These are phyloP conservation scores for Salvia miltiorrhiza DNA, from an alignment of 257 asterid genomes.

Conservation along the genomic window DNA sequence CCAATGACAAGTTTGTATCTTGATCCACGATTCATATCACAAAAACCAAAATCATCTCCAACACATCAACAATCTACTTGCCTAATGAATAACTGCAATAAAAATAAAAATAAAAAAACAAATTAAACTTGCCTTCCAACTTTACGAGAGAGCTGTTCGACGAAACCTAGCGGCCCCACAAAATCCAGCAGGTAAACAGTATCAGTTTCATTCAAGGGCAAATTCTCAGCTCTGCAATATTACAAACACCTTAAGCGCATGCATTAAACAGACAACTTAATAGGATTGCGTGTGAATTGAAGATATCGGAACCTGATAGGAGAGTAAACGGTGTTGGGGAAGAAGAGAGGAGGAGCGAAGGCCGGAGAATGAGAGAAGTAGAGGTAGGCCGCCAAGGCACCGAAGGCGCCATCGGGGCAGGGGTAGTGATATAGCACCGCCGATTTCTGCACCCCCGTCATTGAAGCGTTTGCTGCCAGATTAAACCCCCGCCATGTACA, in stretches of 20 bases:
- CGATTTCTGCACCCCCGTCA: constrained; percentile 39
- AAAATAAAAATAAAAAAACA: neutral
- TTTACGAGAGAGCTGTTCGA: constrained; percentile 55
- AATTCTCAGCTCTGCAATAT: constrained; percentile 60
- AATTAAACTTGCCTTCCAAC: constrained; percentile 43
- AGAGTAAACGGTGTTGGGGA: constrained; percentile 39
- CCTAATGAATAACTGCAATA: neutral
- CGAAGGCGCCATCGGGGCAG: constrained; percentile 92
- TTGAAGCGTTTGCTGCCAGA: neutral
- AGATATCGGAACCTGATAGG: no score
- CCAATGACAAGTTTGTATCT: neutral
- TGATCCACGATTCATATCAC: neutral
- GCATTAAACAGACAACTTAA: neutral
- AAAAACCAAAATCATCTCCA: neutral
- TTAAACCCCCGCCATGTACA: no score
- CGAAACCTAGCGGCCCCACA: constrained; percentile 84
- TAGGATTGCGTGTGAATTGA: no score
- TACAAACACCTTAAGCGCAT: constrained; percentile 15
- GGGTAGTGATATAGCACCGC: constrained; percentile 88
- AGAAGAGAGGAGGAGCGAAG: constrained; percentile 39
- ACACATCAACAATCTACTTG: neutral
- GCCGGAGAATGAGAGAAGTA: constrained; percentile 53
- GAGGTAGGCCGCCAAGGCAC: constrained; percentile 89
- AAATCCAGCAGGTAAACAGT: constrained; percentile 78
- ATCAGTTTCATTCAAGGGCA: constrained; percentile 62